Percentiles rank a stretch among this genome's conserved stretches.
These are phyloP conservation scores for Periconia digitata DNA, from an alignment of 2,329 filamentous ascomycete genomes.

Conservation along the genomic window DNA sequence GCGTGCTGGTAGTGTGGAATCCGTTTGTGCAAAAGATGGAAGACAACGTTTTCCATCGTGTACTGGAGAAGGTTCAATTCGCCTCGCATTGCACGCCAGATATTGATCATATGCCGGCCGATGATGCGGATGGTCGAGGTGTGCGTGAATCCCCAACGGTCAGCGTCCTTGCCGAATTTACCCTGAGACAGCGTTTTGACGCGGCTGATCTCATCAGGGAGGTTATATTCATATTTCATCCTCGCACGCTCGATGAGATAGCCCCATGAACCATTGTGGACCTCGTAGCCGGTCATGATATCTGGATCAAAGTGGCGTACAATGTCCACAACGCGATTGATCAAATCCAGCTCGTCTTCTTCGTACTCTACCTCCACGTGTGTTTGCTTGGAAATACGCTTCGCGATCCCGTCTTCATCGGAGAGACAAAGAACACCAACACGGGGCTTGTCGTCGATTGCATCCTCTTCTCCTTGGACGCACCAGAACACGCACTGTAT, in stretches of 20 bases:
- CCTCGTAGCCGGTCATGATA: conserved; percentile 91
- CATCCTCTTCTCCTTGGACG: conserved; percentile 72
- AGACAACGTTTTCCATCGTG: conserved; percentile 93
- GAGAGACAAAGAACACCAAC: conserved; percentile 75
- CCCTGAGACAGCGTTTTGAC: conserved; percentile 83
- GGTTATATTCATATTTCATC: conserved; percentile 82
- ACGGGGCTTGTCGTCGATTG: conserved; percentile 56
- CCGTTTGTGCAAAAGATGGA: conserved; percentile 82
- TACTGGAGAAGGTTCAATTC: conserved; percentile 92
- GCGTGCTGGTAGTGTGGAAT: conserved; percentile 85
- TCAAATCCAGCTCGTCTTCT: conserved; percentile 76
- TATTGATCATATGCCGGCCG: conserved; percentile 92
- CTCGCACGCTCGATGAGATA: conserved; percentile 90
- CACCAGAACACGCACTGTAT: conserved; percentile 90
- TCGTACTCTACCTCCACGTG: conserved; percentile 71
- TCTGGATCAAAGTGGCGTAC: conserved; percentile 86
- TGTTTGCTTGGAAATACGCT: conserved; percentile 64
- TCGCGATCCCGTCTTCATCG: conserved; percentile 59
- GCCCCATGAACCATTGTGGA: conserved; percentile 92
- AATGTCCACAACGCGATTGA: conserved; percentile 83
- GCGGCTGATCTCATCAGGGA: conserved; percentile 88
- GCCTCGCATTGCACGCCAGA: conserved; percentile 94
- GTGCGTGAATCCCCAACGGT: conserved; percentile 91
- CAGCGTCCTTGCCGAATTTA: conserved; percentile 80
- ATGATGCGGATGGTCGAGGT: conserved; percentile 92